Evolutionary conservation across 1,139 yeast species (phyloP).

Genomic region (Kodamaea suecica): DNA sequence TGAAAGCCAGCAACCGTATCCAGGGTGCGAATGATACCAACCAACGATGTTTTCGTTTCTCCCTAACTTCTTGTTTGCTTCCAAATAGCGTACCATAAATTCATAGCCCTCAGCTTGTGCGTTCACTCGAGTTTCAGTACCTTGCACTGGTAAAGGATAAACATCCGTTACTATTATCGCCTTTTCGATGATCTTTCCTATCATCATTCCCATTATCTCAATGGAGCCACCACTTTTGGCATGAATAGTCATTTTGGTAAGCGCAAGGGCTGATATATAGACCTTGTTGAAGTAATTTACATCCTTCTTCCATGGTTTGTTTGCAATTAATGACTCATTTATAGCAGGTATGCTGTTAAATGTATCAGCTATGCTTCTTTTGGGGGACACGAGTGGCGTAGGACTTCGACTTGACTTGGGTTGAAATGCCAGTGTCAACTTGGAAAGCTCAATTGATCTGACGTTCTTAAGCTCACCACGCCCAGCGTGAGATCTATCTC

Average conservation of each 20-base stretch:
- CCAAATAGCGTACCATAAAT: constrained; percentile 83
- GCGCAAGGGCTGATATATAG: constrained; percentile 69
- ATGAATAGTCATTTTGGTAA: constrained; percentile 76
- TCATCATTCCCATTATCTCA: constrained; percentile 93
- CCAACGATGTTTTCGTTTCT: constrained; percentile 71
- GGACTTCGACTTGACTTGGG: neutral
- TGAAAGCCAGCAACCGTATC: constrained; percentile 92
- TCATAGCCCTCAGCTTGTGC: constrained; percentile 94
- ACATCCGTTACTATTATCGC: constrained; percentile 76
- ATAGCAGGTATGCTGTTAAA: constrained; percentile 11
- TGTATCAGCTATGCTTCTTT: constrained; percentile 1
- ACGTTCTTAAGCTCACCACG: constrained; percentile 3
- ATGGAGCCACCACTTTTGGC: constrained; percentile 85
- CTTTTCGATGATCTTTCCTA: constrained; percentile 64
- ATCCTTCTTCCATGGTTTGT: constrained; percentile 42
- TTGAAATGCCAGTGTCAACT: constrained; percentile 8
- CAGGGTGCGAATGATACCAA: constrained; percentile 97
- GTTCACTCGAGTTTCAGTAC: constrained; percentile 93
- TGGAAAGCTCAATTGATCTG: constrained; percentile 10
- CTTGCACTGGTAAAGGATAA: constrained; percentile 88
- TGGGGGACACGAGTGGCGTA: neutral
- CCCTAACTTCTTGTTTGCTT: constrained; percentile 48
- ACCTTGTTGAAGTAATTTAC: constrained; percentile 65
- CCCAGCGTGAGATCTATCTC: neutral
- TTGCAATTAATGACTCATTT: constrained; percentile 12